Percentiles rank a stretch among this genome's conserved stretches.
Conservation (phyloP, 768 basidiomycete genomes). For the Clitopilus passeckerianus region DNA sequence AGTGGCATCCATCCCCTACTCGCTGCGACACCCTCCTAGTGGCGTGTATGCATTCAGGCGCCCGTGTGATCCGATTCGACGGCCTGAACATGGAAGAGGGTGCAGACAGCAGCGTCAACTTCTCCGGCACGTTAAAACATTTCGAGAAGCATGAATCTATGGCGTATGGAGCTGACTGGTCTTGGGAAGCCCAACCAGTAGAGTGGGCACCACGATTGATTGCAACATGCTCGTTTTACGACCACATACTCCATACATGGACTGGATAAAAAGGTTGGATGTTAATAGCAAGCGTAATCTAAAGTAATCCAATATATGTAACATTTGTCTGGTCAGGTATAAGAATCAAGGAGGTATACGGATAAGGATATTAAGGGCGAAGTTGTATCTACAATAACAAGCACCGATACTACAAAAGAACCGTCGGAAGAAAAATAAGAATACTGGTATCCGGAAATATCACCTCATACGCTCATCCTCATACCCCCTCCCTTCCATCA, state of each 20-base stretch:
- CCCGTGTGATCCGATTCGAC: conserved; percentile 70
- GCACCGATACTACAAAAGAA: background rate
- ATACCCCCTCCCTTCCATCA: conserved; percentile 9
- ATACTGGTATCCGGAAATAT: background rate
- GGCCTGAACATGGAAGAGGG: conserved; percentile 9
- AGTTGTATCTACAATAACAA: background rate
- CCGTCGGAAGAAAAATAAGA: background rate
- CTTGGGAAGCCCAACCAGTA: conserved; percentile 29
- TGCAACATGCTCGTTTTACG: conserved; percentile 95
- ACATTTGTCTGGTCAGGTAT: background rate
- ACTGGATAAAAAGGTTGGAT: conserved; percentile 5
- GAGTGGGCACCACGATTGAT: conserved; percentile 42
- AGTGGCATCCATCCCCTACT: conserved; percentile 82
- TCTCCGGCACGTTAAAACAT: conserved; percentile 40
- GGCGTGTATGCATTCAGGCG: conserved; percentile 98
- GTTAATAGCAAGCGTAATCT: background rate
- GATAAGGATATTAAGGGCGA: background rate
- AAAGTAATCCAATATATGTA: background rate
- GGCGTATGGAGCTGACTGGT: conserved; percentile 95
- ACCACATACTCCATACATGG: conserved; percentile 83
- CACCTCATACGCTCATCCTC: background rate
- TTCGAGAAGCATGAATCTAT: conserved; percentile 79
- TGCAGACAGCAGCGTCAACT: background rate
- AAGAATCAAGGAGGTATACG: background rate
- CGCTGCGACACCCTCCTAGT: conserved; percentile 75